Evolutionary conservation across 768 basidiomycete species (phyloP).

Genomic region (Cyclocybe aegerita): DNA sequence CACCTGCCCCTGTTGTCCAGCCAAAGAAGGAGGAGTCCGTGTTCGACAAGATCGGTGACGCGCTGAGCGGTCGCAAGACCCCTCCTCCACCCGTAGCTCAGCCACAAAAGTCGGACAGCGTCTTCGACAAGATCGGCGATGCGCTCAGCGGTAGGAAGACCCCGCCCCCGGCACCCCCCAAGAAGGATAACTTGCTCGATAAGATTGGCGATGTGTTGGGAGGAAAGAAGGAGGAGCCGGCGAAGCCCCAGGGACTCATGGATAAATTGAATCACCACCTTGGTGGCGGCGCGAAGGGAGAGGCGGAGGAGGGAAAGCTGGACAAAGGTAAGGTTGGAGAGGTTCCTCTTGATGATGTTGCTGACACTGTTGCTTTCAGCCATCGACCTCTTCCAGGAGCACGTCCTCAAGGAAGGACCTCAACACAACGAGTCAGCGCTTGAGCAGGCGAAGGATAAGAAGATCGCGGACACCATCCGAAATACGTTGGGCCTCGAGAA

Average conservation of each 20-base stretch:
- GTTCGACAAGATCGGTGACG: not conserved
- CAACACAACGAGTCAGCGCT: constrained; percentile 33
- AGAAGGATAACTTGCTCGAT: constrained; percentile 1
- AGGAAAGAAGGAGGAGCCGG: constrained; percentile 3
- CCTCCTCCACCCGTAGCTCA: constrained; percentile 2
- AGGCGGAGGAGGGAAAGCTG: constrained; percentile 15
- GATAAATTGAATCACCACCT: constrained; percentile 16
- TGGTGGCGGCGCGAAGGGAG: constrained; percentile 18
- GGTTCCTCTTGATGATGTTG: not conserved
- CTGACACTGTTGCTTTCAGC: constrained; percentile 9
- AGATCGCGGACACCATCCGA: constrained; percentile 29
- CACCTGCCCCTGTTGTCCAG: too few relatives aligned
- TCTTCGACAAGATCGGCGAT: constrained; percentile 9
- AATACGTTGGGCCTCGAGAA: constrained; percentile 10
- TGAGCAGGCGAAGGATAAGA: constrained; percentile 34
- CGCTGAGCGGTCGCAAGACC: not conserved
- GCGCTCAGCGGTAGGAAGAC: constrained; percentile 1
- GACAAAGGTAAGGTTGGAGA: constrained; percentile 18
- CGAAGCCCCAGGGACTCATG: constrained; percentile 8
- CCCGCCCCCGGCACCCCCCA: not conserved
- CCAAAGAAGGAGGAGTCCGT: not conserved
- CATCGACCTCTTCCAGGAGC: constrained; percentile 24
- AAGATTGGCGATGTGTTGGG: constrained; percentile 1
- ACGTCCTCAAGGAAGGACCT: constrained; percentile 26
- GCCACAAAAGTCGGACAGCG: not conserved